Percentiles rank a stretch among this genome's conserved stretches.
phyloP scores from a whole-genome alignment of 768 basidiomycete genomes.

The Rhodotorula paludigena region DNA sequence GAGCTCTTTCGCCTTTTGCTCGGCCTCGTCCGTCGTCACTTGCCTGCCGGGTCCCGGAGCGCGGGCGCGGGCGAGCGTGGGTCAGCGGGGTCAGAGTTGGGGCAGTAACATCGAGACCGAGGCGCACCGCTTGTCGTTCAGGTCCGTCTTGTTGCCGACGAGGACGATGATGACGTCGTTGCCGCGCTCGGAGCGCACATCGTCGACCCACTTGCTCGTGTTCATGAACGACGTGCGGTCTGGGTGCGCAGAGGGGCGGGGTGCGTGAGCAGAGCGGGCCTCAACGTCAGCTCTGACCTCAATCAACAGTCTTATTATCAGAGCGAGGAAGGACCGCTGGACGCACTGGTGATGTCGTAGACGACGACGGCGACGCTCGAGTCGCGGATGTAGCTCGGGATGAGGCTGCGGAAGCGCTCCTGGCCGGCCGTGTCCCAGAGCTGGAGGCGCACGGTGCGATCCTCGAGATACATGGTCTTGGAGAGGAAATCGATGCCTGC shows the following conservation, averaged over 20 bases:
- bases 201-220: slow-evolving; percentile 98
- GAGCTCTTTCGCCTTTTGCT: slow-evolving; percentile 79
- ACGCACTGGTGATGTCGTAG: slow-evolving; percentile 92
- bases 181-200: slow-evolving; percentile 93
- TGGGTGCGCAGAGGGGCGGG: slow-evolving; percentile 46
- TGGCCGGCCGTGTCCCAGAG: slow-evolving; percentile 98
- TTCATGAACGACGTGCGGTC: slow-evolving; percentile 97
- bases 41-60: slow-evolving; percentile 59
- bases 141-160: slow-evolving; percentile 97
- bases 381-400: slow-evolving; percentile 97
- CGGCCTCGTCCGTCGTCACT: slow-evolving; percentile 97
- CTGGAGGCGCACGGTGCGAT: slow-evolving; percentile 93
- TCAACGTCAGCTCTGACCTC: not conserved
- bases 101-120: not conserved
- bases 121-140: slow-evolving; percentile 94
- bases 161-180: slow-evolving; percentile 97
- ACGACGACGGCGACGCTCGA: slow-evolving; percentile 98
- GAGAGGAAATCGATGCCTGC: slow-evolving; percentile 89
- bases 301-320: not conserved
- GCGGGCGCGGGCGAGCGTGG: too few relatives aligned
- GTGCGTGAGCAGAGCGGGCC: not conserved
- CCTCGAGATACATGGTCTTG: slow-evolving; percentile 99
- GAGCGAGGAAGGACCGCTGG: not conserved
- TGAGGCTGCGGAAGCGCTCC: slow-evolving; percentile 95
- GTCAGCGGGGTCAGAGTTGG: too few relatives aligned